Percentiles rank a stretch among this genome's conserved stretches.
Evolutionary conservation across 2,329 filamentous ascomycete genomes (phyloP).

Genomic region (Falciphora oryzae): DNA sequence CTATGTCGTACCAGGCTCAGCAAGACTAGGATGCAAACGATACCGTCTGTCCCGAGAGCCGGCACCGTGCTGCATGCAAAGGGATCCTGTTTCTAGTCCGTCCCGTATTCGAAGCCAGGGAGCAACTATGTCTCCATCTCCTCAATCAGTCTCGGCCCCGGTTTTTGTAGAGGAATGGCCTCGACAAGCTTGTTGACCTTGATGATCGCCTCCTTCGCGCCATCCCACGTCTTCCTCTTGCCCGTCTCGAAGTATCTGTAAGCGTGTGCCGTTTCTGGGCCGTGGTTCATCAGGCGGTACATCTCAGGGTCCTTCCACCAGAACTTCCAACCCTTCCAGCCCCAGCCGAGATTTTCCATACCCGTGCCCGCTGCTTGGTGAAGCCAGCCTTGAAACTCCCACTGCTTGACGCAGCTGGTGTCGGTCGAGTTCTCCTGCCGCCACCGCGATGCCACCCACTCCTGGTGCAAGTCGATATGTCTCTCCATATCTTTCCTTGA

Average conservation of each 20-base stretch:
- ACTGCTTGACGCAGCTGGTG: conserved; percentile 21
- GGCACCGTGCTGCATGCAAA: too few relatives aligned
- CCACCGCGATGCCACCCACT: conserved; percentile 25
- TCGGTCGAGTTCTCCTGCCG: conserved; percentile 19
- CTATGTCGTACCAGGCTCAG: too few relatives aligned
- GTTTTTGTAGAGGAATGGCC: conserved; percentile 14
- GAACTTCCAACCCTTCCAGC: conserved; percentile 32
- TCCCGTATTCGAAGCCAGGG: neutral
- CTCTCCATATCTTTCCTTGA: conserved; percentile 28
- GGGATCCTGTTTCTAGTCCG: neutral
- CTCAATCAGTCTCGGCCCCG: neutral
- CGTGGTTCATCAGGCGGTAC: conserved; percentile 31
- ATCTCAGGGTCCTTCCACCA: conserved; percentile 33
- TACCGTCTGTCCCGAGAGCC: too few relatives aligned
- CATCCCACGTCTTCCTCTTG: conserved; percentile 33
- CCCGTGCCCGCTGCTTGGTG: conserved; percentile 36
- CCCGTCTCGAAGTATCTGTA: conserved; percentile 36
- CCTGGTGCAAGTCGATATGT: conserved; percentile 28
- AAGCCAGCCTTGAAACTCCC: conserved; percentile 33
- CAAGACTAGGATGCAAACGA: too few relatives aligned
- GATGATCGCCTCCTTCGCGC: conserved; percentile 30
- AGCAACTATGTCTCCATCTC: neutral
- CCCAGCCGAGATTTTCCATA: conserved; percentile 36
- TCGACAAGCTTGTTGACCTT: conserved; percentile 21
- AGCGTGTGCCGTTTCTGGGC: conserved; percentile 34